Base-by-base conservation (phyloP, 495 filamentous ascomycete species). In the Aspergillus taichungensis region DNA sequence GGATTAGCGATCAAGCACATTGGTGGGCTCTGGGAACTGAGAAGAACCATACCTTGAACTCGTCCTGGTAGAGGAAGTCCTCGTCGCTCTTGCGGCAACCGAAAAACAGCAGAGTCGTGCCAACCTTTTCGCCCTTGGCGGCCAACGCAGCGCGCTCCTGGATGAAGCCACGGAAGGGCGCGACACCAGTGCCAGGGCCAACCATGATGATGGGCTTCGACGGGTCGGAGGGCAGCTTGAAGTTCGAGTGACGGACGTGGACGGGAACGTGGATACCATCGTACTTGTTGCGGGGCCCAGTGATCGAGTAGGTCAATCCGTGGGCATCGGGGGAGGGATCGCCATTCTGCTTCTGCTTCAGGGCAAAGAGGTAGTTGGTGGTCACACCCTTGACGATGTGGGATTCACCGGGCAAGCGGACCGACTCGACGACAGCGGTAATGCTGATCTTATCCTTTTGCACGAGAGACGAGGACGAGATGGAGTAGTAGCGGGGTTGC, bases 401-500 rank as follows among this genome's bases (percentile, higher is more conserved):
- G 8, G 78, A 74, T 37, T 83, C 80, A 46, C 87, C 87, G 24
- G 89, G 85, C 46, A 91, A 74, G 32, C 76, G 64, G 50, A 86
- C 71, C 33, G 83, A 84, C 64, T 95, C 94, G 46, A 99, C 92
- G 31, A 97, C 87, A 45, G 91, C 91, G 3, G 92, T 99, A 53
- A 99, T 84, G 49, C 92, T 85, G 51, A 97, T 86, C 69, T 87
- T 83, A 61, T 94, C 82, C 65, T 92, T 90, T 49, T 99, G 90
- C 33, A 94, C 92, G 8, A 88, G 63, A 14, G 92, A 96, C 0
- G 91, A 96, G 0, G 94, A 97, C 14, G 92, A 99, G 63, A 99
- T 99, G 18, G 94, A 97, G 73, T 99, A 99, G 74, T 97, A 99
- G 28, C 92, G 87, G 7, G 94, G 90, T 60, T 97, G 92, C 37